Base-by-base conservation (phyloP, 495 filamentous ascomycete species). In the Penicillium fimorum region DNA sequence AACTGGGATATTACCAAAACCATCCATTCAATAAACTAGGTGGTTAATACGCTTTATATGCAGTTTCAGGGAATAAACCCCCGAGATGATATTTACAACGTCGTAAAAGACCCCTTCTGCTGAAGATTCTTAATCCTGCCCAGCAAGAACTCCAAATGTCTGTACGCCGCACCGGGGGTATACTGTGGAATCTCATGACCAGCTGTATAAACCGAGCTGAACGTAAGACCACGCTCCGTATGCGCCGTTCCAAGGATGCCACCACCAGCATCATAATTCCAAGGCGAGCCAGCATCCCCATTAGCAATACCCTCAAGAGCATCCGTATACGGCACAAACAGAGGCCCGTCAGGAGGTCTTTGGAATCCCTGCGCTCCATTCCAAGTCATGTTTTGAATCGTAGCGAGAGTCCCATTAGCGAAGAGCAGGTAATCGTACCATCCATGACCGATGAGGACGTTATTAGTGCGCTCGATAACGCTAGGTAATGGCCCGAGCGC, bases 331-430 rank as follows among this genome's bases (percentile, higher is more conserved):
- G 89, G 88, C 0, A 90, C 84, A 51, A 84, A 86, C 45, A 91
- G 81, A 0, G 81, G 78, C 33, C 82, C 80, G 2, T 64, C 60
- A 0, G 88, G 88, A 1, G 73, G 67, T 12, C 57, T 61, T 41
- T 81, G 77, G 74, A 93, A 92, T 1, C 90, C 90, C 52, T 86
- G 82, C 12, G 66, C 65, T 5, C 90, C 90, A 53, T 83, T 82
- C 87, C 87, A 93, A 0, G 88, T 92, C 88, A 93, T 90, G 67
- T 92, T 92, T 62, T 94, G 89, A 38, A 93, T 87, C 18, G 81
- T 83, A 13, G 88, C 71, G 0, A 94, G 75, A 0, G 86, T 84
- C 11, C 89, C 87, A 59, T 91, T 87, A 45, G 76, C 57, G 24
- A 89, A 73, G 5, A 90, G 72, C 37, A 84, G 58, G 58, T 71